Evolutionary conservation across 139 green algal genomes (phyloP).

Genomic region (Micromonas commoda): DNA sequence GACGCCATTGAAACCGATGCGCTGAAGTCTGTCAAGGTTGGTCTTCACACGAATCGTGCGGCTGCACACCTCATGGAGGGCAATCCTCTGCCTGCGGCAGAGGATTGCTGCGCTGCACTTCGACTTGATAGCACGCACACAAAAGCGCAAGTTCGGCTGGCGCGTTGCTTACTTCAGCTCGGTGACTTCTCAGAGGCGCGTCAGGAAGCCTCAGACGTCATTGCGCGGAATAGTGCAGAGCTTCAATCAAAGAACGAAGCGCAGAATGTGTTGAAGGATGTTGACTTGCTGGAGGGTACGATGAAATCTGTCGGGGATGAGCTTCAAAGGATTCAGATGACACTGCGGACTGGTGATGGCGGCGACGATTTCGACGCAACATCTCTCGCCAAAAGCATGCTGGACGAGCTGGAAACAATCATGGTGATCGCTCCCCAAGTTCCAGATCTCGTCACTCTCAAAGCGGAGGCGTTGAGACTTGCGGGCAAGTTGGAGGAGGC

Average conservation of each 20-base stretch:
- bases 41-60: constrained; percentile 7
- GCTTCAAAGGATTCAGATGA: not conserved
- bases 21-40: constrained; percentile 2
- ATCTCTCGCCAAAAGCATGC: not conserved
- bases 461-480: constrained; percentile 15
- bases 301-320: not conserved
- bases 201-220: constrained; percentile 6
- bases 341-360: not conserved
- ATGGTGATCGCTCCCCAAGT: not conserved
- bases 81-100: not conserved
- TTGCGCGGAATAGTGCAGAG: not conserved
- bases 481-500: not conserved
- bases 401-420: not conserved
- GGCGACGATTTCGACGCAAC: not conserved
- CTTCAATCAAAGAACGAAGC: not conserved
- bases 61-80: constrained; percentile 16
- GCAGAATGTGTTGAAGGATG: constrained; percentile 2
- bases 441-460: not conserved
- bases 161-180: constrained; percentile 10
- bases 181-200: constrained; percentile 6
- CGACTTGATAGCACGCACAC: not conserved
- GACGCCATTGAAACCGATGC: not conserved
- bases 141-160: constrained; percentile 6
- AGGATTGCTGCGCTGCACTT: constrained; percentile 6
- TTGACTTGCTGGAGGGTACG: not conserved